phyloP scores from a whole-genome alignment of 345 rosid species.

The Abelmoschus esculentus region DNA sequence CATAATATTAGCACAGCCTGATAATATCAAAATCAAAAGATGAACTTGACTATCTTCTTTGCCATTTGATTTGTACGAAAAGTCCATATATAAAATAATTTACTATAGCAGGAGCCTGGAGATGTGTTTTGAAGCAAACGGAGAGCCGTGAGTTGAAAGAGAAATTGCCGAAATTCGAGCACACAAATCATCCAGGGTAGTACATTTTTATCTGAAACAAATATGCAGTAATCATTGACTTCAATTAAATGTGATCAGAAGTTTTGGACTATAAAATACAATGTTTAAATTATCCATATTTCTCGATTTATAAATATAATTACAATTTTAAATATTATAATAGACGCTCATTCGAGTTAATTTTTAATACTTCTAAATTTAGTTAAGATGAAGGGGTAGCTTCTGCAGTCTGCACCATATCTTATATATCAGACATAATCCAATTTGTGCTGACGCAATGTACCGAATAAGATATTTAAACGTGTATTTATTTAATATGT shows the following conservation, averaged over 20 bases:
- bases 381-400: not conserved
- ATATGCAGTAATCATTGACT: too few species aligned
- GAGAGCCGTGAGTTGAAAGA: not conserved
- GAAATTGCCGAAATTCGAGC: not conserved
- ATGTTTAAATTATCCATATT: too few species aligned
- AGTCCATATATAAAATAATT: not conserved
- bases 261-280: too few species aligned
- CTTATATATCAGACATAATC: not conserved
- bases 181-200: not conserved
- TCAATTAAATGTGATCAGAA: too few species aligned
- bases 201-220: too few species aligned
- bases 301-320: too few species aligned
- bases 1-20: not conserved
- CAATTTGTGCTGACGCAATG: not conserved
- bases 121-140: not conserved
- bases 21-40: not conserved
- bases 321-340: too few species aligned
- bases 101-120: not conserved
- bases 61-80: constrained; percentile 3
- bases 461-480: not conserved
- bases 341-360: too few species aligned
- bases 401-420: not conserved
- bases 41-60: not conserved
- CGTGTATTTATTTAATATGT: not conserved
- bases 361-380: too few species aligned